These are phyloP conservation scores for Dryas octopetala DNA, from an alignment of 306 rosid genomes.

Conservation along the genomic window DNA sequence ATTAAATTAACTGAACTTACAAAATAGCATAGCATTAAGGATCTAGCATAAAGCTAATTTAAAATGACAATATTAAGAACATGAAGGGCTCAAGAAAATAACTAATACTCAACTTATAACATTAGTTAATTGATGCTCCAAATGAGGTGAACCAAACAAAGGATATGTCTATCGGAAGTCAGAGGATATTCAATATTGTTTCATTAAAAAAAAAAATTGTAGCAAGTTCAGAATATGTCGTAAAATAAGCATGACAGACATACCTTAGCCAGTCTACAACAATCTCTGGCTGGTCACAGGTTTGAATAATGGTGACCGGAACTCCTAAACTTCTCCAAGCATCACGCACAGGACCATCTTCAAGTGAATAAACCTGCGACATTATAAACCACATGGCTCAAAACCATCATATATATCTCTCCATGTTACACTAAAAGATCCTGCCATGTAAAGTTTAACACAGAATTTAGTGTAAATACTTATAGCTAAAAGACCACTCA, in stretches of 20 bases:
- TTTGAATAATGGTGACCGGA: constrained; percentile 52
- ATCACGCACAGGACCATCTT: constrained; percentile 68
- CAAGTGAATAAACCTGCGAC: constrained; percentile 81
- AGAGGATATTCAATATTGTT: constrained; percentile 14
- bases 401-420: background rate
- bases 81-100: background rate
- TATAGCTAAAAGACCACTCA: background rate
- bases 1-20: background rate
- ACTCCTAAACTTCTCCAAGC: constrained; percentile 71
- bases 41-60: background rate
- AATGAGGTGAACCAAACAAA: background rate
- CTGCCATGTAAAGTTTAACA: background rate
- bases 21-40: no score
- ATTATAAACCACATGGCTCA: constrained; percentile 1
- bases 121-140: background rate
- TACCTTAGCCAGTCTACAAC: constrained; percentile 92
- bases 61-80: background rate
- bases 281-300: constrained; percentile 49
- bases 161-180: background rate
- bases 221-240: background rate
- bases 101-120: background rate
- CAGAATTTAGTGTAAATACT: background rate
- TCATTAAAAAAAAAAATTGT: constrained; percentile 11
- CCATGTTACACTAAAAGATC: background rate
- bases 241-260: constrained; percentile 23